phyloP scores from a whole-genome alignment of 192 early-diverging fungal species.

The Coemansia sp. region DNA sequence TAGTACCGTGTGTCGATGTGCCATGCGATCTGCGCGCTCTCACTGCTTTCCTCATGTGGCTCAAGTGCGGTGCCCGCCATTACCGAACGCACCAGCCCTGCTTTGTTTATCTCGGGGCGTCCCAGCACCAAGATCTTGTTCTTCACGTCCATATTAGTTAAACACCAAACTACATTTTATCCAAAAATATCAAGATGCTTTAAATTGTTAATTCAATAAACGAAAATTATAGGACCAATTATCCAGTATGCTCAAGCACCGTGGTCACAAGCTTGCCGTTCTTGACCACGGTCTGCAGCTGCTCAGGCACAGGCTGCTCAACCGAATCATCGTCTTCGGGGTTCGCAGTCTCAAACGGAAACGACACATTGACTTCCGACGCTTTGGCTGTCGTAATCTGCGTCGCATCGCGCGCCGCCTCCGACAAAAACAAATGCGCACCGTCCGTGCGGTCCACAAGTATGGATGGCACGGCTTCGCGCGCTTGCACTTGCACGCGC shows the following conservation, averaged over 20 bases:
- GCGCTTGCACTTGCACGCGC: conserved; percentile 83
- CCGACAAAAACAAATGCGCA: conserved; percentile 84
- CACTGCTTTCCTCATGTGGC: not conserved
- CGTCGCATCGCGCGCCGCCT: conserved; percentile 64
- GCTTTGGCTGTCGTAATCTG: conserved; percentile 95
- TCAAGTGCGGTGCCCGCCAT: not conserved
- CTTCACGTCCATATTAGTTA: conserved; percentile 17
- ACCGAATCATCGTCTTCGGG: conserved; percentile 69
- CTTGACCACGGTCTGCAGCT: conserved; percentile 85
- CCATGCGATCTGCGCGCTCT: conserved; percentile 26
- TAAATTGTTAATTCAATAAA: not conserved
- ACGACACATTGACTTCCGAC: conserved; percentile 85
- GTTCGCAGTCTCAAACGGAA: conserved; percentile 53
- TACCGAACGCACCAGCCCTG: conserved; percentile 18
- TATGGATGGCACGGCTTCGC: conserved; percentile 79
- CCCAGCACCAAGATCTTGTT: conserved; percentile 51
- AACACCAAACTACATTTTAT: not conserved
- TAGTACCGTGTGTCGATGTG: conserved; percentile 43
- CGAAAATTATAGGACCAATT: conserved; percentile 11
- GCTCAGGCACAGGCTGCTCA: conserved; percentile 90
- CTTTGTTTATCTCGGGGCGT: conserved; percentile 20
- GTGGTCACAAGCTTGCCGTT: conserved; percentile 77
- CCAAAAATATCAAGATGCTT: not conserved
- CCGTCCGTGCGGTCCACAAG: conserved; percentile 93
- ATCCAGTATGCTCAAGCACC: conserved; percentile 84